Evolutionary conservation across 2,329 filamentous ascomycete genomes (phyloP).

Genomic region (Fusarium sp.): DNA sequence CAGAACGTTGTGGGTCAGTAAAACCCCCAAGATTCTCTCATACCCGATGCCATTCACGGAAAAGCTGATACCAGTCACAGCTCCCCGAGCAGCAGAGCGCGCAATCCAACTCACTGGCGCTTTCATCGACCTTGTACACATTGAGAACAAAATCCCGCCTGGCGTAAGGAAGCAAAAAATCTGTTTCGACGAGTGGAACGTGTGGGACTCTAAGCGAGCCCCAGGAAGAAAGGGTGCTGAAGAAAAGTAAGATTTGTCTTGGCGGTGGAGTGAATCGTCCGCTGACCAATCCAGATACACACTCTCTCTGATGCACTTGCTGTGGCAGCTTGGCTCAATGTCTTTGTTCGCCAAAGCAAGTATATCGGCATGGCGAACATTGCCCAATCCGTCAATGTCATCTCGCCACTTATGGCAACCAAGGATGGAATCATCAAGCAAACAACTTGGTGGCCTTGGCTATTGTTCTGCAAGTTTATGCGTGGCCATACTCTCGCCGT

Average conservation of each 20-base stretch:
- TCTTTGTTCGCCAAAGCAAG: slow-evolving; percentile 80
- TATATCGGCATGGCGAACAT: slow-evolving; percentile 85
- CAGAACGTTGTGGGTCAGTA: slow-evolving; percentile 62
- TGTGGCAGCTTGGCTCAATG: slow-evolving; percentile 82
- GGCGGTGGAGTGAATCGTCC: too few species aligned
- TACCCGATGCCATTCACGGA: too few species aligned
- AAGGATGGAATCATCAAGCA: slow-evolving; percentile 76
- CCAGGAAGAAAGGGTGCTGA: slow-evolving; percentile 81
- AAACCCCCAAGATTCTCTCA: accelerated
- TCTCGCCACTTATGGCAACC: slow-evolving; percentile 82
- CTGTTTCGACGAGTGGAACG: slow-evolving; percentile 90
- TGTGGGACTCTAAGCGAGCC: slow-evolving; percentile 82
- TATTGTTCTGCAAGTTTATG: slow-evolving; percentile 73
- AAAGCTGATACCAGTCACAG: slow-evolving; percentile 49
- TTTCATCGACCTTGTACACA: slow-evolving; percentile 80
- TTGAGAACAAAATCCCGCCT: slow-evolving; percentile 75
- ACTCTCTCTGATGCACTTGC: slow-evolving; percentile 82
- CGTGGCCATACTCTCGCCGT: slow-evolving; percentile 77
- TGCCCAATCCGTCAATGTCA: slow-evolving; percentile 84
- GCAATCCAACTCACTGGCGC: slow-evolving; percentile 79
- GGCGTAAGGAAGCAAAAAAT: slow-evolving; percentile 75
- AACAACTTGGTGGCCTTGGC: slow-evolving; percentile 82
- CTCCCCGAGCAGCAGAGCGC: slow-evolving; percentile 79
- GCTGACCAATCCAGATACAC: slow-evolving; percentile 64
- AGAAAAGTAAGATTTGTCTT: slow-evolving; percentile 60